Evolutionary conservation across 768 basidiomycete species (phyloP).

Genomic region (Auricularia sp.): DNA sequence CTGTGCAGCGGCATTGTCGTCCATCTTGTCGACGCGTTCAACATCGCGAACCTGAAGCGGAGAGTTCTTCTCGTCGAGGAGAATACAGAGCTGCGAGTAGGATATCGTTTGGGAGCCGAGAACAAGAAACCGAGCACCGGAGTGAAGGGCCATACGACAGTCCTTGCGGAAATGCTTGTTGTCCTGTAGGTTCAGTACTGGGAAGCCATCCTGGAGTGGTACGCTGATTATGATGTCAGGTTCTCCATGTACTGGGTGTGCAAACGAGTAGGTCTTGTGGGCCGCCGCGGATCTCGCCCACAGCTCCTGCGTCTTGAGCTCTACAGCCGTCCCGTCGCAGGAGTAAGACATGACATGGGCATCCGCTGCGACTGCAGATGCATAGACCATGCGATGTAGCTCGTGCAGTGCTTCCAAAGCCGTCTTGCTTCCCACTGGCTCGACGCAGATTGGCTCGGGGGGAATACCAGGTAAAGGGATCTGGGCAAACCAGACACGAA

Average conservation of each 20-base stretch:
- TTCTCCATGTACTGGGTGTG: background rate
- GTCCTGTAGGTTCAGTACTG: constrained; percentile 24
- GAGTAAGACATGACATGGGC: constrained; percentile 24
- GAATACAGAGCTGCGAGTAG: constrained; percentile 13
- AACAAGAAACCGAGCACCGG: constrained; percentile 20
- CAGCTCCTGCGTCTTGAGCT: constrained; percentile 17
- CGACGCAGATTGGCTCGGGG: constrained; percentile 25
- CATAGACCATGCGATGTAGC: too few species aligned
- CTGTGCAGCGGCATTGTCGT: constrained; percentile 32
- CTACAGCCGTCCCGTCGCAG: constrained; percentile 25
- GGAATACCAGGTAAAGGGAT: constrained; percentile 24
- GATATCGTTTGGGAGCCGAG: constrained; percentile 14
- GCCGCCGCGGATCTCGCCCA: constrained; percentile 5
- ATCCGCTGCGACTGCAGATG: background rate
- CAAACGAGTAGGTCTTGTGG: background rate
- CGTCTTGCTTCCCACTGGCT: too few species aligned
- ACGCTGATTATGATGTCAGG: constrained; percentile 8
- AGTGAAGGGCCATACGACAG: constrained; percentile 23
- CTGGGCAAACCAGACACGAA: constrained; percentile 25
- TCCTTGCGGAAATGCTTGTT: constrained; percentile 28
- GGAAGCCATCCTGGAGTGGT: constrained; percentile 11
- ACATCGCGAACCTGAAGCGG: constrained; percentile 26
- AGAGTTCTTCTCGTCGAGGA: constrained; percentile 8
- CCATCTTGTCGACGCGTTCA: constrained; percentile 32
- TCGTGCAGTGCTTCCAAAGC: too few species aligned